phyloP scores from a whole-genome alignment of 2,329 filamentous ascomycete species.

The Aureobasidium sp. region DNA sequence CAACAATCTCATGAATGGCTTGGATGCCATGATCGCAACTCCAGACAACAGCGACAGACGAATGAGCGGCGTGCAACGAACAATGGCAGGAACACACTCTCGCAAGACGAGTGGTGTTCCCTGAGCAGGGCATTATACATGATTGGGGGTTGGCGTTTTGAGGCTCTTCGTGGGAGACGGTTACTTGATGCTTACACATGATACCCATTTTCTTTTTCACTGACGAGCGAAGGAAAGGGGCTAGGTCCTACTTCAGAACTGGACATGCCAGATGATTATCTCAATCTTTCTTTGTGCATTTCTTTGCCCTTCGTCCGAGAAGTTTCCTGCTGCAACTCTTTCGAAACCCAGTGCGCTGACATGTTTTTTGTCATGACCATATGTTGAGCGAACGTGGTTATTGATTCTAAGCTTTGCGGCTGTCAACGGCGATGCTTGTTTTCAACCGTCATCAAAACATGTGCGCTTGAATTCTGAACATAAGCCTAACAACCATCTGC shows the following conservation, averaged over 20 bases:
- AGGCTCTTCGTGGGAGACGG: not conserved
- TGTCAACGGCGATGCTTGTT: constrained; percentile 9
- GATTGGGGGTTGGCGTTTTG: constrained; percentile 4
- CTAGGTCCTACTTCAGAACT: not conserved
- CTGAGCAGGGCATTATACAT: not conserved
- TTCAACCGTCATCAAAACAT: not conserved
- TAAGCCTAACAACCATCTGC: not conserved
- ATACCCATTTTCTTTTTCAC: constrained; percentile 11
- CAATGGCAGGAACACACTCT: constrained; percentile 5
- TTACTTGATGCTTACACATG: constrained; percentile 5
- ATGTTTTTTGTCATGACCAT: not conserved
- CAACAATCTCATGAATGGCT: not conserved
- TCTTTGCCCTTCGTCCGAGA: not conserved
- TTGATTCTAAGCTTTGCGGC: constrained; percentile 1
- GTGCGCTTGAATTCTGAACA: not conserved
- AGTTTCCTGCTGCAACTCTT: not conserved
- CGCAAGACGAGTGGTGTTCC: constrained; percentile 4
- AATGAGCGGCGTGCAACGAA: constrained; percentile 6
- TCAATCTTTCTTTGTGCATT: not conserved
- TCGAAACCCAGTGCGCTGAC: not conserved
- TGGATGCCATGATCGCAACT: not conserved
- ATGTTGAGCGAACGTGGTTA: constrained; percentile 4
- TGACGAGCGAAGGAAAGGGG: not conserved
- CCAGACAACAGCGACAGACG: constrained; percentile 13
- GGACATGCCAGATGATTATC: not conserved